Base-by-base conservation (phyloP, 495 filamentous ascomycete species). In the Penicillium cataractarum region DNA sequence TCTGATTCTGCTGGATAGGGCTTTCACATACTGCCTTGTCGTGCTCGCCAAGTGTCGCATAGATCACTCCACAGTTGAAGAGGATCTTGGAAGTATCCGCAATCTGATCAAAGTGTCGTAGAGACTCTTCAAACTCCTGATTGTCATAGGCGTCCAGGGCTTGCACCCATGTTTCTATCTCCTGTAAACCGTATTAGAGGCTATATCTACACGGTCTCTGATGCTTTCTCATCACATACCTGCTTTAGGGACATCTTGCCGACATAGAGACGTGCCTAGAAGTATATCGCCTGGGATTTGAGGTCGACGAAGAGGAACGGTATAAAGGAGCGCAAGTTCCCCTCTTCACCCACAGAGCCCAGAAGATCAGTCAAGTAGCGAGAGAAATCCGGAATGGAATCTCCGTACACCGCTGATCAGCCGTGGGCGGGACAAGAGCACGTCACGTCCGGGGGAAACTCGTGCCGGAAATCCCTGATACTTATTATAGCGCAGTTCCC, bases 11-110 rank as follows among this genome's bases (percentile, higher is more conserved):
- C 22, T n/a, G n/a, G 15, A n/a, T 32, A 51, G 10, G 13, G 32
- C 17, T 83, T 7, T 49, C 17, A 84, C 92, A 71, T 83, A 99
- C 95, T 66, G 95, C 95, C 82, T 89, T 91, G 66, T 92, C 90
- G 80, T 99, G 95, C 72, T 97, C 91, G 61, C 95, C 96, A n/a
- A 99, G 79, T 0, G 95, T 98, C 10, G 95, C 95, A 83, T 95
- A 92, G 74, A 99, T 98, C 52, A 99, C 95, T 56, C 96, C 95
- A 78, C 93, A 95, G 73, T 99, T 99, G 83, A 99, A 99, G 44
- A 96, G 81, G 60, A 99, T 99, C 82, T 97, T 98, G 54, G 96
- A 97, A 3, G 95, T 99, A 73, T 98, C 96, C 57, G 92, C 83
- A 69, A 98, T 97, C 58, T 80, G 82, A 55, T 91, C 90, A 71